Percentiles rank a stretch among this genome's conserved stretches.
Evolutionary conservation across 1,284 basidiomycete genomes (phyloP).

Genomic region (Irpex sp.): DNA sequence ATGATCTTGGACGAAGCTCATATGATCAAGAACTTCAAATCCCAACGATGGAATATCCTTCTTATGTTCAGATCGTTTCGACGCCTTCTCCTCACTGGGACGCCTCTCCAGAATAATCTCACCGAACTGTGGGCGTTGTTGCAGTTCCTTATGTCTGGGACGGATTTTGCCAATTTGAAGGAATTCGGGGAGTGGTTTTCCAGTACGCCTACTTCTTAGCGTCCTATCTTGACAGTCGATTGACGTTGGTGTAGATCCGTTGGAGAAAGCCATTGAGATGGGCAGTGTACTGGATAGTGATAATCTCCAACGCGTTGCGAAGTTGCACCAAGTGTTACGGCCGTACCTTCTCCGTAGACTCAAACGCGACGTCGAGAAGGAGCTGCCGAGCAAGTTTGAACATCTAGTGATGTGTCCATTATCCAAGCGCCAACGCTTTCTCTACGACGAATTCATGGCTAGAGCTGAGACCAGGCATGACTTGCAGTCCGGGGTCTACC

Average conservation of each 20-base stretch:
- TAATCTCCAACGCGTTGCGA: conserved; percentile 82
- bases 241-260: conserved; percentile 55
- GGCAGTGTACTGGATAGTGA: conserved; percentile 82
- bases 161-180: conserved; percentile 89
- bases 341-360: conserved; percentile 94
- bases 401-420: conserved; percentile 91
- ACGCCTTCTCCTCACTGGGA: conserved; percentile 87
- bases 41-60: conserved; percentile 92
- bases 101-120: conserved; percentile 93
- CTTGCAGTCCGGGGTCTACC: conserved; percentile 80
- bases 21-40: conserved; percentile 98
- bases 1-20: conserved; percentile 97
- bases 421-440: conserved; percentile 92
- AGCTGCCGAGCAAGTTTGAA: conserved; percentile 93
- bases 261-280: conserved; percentile 93
- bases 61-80: conserved; percentile 93
- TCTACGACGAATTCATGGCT: conserved; percentile 99
- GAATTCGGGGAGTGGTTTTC: conserved; percentile 98
- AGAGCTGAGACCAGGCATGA: conserved; percentile 86
- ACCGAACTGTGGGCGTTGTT: conserved; percentile 95
- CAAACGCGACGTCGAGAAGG: conserved; percentile 95
- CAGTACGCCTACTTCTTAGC: conserved; percentile 49
- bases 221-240: conserved; percentile 1
- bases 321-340: conserved; percentile 89
- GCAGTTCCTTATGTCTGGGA: conserved; percentile 94